These are phyloP conservation scores for Chytriomyces sp. DNA, from an alignment of 192 early-diverging fungal species.

Conservation along the genomic window DNA sequence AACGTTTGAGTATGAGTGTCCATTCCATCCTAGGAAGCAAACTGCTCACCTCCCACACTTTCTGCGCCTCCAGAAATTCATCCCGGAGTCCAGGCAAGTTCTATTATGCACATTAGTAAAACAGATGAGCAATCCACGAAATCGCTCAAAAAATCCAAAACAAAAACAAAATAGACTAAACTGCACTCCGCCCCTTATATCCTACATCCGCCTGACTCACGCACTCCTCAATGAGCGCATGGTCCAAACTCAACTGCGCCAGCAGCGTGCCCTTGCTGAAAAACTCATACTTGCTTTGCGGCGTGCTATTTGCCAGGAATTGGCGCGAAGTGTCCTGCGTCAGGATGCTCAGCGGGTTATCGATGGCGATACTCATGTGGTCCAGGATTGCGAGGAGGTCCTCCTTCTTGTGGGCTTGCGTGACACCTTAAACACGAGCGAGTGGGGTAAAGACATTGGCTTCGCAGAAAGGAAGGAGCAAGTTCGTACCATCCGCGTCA, in stretches of 20 bases:
- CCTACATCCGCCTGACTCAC: neutral
- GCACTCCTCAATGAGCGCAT: slow-evolving; percentile 42
- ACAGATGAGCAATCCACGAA: neutral
- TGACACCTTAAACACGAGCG: neutral
- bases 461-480: neutral
- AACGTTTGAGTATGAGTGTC: slow-evolving; percentile 44
- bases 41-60: slow-evolving; percentile 58
- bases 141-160: neutral
- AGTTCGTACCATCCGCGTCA: slow-evolving; percentile 52
- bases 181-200: neutral
- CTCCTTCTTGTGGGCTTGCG: slow-evolving; percentile 61
- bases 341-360: slow-evolving; percentile 92
- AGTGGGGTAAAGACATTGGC: neutral
- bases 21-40: too few relatives aligned
- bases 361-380: slow-evolving; percentile 87
- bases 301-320: slow-evolving; percentile 80
- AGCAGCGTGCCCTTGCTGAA: slow-evolving; percentile 89
- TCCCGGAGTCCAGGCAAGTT: slow-evolving; percentile 72
- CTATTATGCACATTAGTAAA: slow-evolving; percentile 23
- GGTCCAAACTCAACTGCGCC: slow-evolving; percentile 73
- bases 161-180: neutral
- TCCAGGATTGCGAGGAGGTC: slow-evolving; percentile 83
- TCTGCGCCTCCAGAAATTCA: slow-evolving; percentile 66
- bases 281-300: slow-evolving; percentile 90
- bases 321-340: slow-evolving; percentile 91